Conservation (phyloP, 1,284 basidiomycete genomes). For the Naganishia cerealis region DNA sequence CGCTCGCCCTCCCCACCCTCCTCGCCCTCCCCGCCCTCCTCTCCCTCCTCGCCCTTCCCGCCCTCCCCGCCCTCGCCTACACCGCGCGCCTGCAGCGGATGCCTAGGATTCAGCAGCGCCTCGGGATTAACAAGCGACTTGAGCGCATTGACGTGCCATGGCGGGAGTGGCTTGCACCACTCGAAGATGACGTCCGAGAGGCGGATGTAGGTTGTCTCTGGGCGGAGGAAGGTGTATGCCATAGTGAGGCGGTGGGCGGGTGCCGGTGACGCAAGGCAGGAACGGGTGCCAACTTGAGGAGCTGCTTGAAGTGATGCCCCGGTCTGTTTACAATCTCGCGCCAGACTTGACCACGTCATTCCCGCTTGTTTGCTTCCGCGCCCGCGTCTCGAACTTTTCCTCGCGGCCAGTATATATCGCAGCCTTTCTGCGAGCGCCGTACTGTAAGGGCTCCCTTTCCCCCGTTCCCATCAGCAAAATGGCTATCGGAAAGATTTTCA, state of each 20-base stretch:
- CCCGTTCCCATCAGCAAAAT: conserved; percentile 6
- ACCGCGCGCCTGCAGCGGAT: conserved; percentile 78
- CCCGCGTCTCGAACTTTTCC: background rate
- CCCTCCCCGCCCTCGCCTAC: background rate
- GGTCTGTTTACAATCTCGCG: too few relatives aligned
- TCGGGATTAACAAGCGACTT: conserved; percentile 68
- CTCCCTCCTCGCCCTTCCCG: too few relatives aligned
- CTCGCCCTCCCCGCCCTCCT: too few relatives aligned
- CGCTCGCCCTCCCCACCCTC: too few relatives aligned
- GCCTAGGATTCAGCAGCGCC: conserved; percentile 65
- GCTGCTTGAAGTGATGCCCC: too few relatives aligned
- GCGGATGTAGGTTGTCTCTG: conserved; percentile 44
- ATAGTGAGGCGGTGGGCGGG: background rate
- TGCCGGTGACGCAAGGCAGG: background rate
- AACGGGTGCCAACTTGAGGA: too few relatives aligned
- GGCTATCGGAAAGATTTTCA: conserved; percentile 36
- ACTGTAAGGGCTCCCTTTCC: too few relatives aligned
- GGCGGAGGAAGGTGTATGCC: background rate
- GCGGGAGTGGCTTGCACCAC: conserved; percentile 12
- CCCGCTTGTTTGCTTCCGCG: too few relatives aligned
- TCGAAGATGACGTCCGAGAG: conserved; percentile 45
- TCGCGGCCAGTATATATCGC: background rate
- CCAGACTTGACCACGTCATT: too few relatives aligned
- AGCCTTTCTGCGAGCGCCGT: background rate
- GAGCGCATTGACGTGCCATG: conserved; percentile 57